Evolutionary conservation across 352 stramenopile genomes (phyloP).

Genomic region (Phytophthora ramorum): DNA sequence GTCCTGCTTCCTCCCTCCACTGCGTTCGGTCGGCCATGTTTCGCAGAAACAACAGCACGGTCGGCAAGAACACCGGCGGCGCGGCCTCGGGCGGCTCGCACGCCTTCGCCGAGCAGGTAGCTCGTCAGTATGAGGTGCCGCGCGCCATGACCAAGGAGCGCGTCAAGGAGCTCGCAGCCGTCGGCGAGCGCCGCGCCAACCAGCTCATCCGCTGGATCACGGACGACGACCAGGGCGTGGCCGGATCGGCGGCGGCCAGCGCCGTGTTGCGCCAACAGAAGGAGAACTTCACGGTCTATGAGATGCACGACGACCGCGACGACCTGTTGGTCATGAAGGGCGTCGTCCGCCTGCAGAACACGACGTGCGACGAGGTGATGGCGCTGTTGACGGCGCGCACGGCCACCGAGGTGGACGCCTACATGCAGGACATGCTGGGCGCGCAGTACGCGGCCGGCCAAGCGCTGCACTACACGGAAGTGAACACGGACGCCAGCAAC

Average conservation of each 20-base stretch:
- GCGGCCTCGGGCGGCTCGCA: constrained; percentile 24
- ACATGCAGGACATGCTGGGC: constrained; percentile 67
- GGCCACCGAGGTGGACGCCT: constrained; percentile 51
- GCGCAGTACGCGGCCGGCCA: constrained; percentile 62
- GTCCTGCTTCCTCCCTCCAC: constrained; percentile 24
- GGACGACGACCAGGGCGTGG: constrained; percentile 62
- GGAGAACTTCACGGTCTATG: constrained; percentile 82
- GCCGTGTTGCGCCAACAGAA: constrained; percentile 74
- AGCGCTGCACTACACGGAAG: constrained; percentile 61
- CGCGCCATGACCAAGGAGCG: constrained; percentile 50
- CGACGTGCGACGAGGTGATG: constrained; percentile 75
- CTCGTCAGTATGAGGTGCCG: constrained; percentile 63
- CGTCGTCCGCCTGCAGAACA: constrained; percentile 71
- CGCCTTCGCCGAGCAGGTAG: constrained; percentile 64
- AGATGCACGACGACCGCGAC: constrained; percentile 61
- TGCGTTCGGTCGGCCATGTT: constrained; percentile 29
- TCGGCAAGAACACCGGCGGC: constrained; percentile 29
- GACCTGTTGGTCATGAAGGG: constrained; percentile 75
- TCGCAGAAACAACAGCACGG: constrained; percentile 43
- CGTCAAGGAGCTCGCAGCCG: constrained; percentile 47
- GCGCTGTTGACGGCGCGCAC: constrained; percentile 58
- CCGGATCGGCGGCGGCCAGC: constrained; percentile 33
- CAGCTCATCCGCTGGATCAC: constrained; percentile 72
- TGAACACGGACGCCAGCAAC: constrained; percentile 33
- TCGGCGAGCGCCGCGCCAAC: constrained; percentile 60